Conservation (phyloP, 2,329 filamentous ascomycete genomes). For the Diaporthe caulivora region DNA sequence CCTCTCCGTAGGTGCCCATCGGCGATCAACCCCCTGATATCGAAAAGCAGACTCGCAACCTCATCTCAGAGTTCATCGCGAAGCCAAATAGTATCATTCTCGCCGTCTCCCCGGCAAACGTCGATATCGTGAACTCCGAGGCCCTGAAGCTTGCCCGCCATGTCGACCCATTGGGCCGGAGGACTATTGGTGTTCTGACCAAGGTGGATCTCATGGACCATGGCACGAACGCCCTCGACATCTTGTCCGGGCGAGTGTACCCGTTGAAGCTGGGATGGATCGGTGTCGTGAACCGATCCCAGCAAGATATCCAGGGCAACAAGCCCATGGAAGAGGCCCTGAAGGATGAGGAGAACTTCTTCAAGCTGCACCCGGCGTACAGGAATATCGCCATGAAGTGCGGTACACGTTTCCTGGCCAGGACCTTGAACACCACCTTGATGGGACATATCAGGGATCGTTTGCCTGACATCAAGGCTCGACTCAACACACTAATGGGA, state of each 20-base stretch:
- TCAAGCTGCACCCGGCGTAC: slow-evolving; percentile 96
- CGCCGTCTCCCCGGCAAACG: slow-evolving; percentile 95
- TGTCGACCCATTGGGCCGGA: slow-evolving; percentile 96
- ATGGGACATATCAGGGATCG: slow-evolving; percentile 97
- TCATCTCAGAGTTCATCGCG: slow-evolving; percentile 98
- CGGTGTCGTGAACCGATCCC: slow-evolving; percentile 96
- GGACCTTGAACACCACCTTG: slow-evolving; percentile 92
- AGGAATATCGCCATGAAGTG: slow-evolving; percentile 94
- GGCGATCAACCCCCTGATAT: slow-evolving; percentile 97
- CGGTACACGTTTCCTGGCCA: slow-evolving; percentile 93
- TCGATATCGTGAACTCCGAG: slow-evolving; percentile 98
- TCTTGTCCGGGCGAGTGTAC: slow-evolving; percentile 95
- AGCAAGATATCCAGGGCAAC: slow-evolving; percentile 96
- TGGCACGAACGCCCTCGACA: slow-evolving; percentile 97
- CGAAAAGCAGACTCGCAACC: slow-evolving; percentile 94
- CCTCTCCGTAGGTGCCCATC: slow-evolving; percentile 79
- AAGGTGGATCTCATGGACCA: slow-evolving; percentile 99
- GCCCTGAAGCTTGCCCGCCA: slow-evolving; percentile 95
- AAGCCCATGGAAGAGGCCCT: slow-evolving; percentile 95
- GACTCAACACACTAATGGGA: slow-evolving; percentile 98
- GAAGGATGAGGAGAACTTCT: slow-evolving; percentile 92
- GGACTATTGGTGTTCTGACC: slow-evolving; percentile 97
- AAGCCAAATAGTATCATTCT: slow-evolving; percentile 99
- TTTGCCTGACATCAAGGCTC: slow-evolving; percentile 96
- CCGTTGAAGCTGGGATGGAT: slow-evolving; percentile 98